A percentile compares a stretch with the other conserved stretches of the same genome.
Evolutionary conservation across 1,139 yeast genomes (phyloP).

Genomic region (Debaryomyces sp.): DNA sequence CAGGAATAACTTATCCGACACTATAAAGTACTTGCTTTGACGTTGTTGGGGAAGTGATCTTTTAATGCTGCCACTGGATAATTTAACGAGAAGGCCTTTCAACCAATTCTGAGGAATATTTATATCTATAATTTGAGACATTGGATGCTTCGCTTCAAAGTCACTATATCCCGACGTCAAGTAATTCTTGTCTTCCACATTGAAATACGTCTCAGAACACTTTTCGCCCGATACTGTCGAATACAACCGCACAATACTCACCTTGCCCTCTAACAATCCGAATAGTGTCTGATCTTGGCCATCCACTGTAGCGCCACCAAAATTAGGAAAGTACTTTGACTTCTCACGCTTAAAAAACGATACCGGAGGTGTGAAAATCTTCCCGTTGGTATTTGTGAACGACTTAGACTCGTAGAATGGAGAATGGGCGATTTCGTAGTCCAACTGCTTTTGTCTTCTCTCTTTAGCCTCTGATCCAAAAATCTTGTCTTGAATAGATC

Average conservation of each 20-base stretch:
- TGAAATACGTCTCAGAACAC: constrained; percentile 64
- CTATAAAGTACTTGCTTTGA: constrained; percentile 61
- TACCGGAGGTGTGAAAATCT: constrained; percentile 78
- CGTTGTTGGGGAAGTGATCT: constrained; percentile 51
- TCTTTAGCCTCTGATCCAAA: constrained; percentile 50
- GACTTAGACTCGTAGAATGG: constrained; percentile 84
- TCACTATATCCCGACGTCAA: constrained; percentile 31
- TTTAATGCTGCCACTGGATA: constrained; percentile 50
- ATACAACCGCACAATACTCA: constrained; percentile 66
- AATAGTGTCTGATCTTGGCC: constrained; percentile 39
- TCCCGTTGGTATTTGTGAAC: constrained; percentile 79
- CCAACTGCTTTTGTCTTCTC: constrained; percentile 57
- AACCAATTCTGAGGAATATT: constrained; percentile 72
- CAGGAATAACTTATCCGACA: constrained; percentile 63
- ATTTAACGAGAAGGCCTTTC: constrained; percentile 64
- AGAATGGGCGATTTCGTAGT: constrained; percentile 81
- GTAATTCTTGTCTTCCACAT: constrained; percentile 39
- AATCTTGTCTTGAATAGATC: constrained; percentile 27
- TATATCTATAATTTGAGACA: constrained; percentile 71
- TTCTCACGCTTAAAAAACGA: constrained; percentile 73
- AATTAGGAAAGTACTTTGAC: constrained; percentile 84
- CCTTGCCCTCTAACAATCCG: constrained; percentile 48
- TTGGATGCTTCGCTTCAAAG: constrained; percentile 44
- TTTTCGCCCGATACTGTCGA: constrained; percentile 75
- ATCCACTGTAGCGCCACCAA: constrained; percentile 60